Conservation (phyloP, 169 alveolate genomes). For the Plasmodium fragile region DNA sequence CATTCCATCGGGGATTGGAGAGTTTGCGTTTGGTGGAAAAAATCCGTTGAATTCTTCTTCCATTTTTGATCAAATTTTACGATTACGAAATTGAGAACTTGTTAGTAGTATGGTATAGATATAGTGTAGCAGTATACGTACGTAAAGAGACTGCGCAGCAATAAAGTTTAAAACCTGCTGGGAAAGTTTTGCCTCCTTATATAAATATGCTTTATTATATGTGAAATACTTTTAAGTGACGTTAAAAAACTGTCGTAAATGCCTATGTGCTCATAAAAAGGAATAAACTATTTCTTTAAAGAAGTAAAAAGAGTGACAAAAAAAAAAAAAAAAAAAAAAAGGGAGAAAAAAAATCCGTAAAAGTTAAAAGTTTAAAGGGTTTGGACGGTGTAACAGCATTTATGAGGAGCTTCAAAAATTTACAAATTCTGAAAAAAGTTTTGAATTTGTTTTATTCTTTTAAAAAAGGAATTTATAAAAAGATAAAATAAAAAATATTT, state of each 20-base stretch:
- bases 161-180: neutral
- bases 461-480: slow-evolving; percentile 12
- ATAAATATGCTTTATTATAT: neutral
- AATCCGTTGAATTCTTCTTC: slow-evolving; percentile 67
- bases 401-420: slow-evolving; percentile 25
- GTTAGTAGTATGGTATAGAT: neutral
- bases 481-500: neutral
- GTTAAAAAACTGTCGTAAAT: neutral
- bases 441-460: slow-evolving; percentile 18
- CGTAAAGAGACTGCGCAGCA: neutral
- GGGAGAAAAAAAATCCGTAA: neutral
- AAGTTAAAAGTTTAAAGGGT: neutral
- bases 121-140: slow-evolving; percentile 6
- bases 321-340: neutral
- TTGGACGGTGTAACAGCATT: neutral
- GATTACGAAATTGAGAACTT: neutral
- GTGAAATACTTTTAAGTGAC: neutral
- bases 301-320: neutral
- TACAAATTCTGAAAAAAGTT: slow-evolving; percentile 7
- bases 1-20: slow-evolving; percentile 63
- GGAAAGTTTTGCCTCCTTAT: neutral
- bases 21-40: slow-evolving; percentile 45
- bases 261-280: neutral
- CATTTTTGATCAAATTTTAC: slow-evolving; percentile 16
- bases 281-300: neutral